These are phyloP conservation scores for Colletotrichum lentis DNA, from an alignment of 2,329 filamentous ascomycete species.

Conservation along the genomic window DNA sequence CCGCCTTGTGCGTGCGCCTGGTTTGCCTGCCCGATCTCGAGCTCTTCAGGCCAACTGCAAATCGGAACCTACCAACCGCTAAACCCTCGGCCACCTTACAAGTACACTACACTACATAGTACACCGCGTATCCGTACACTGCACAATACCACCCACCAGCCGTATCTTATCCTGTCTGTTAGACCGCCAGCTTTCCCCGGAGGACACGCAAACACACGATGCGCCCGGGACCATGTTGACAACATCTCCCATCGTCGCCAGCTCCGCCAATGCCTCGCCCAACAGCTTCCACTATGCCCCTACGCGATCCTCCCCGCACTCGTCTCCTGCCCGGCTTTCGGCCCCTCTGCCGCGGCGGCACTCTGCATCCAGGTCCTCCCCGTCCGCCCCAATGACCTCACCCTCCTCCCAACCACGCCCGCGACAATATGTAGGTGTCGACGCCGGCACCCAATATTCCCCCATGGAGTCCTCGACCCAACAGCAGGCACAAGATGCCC, in stretches of 20 bases:
- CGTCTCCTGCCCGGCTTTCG: slow-evolving; percentile 52
- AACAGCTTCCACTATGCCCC: slow-evolving; percentile 59
- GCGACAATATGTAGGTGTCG: slow-evolving; percentile 57
- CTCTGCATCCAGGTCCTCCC: slow-evolving; percentile 46
- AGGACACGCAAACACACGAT: slow-evolving; percentile 48
- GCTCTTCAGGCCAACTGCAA: slow-evolving; percentile 32
- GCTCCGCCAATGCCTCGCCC: slow-evolving; percentile 62
- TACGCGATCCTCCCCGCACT: slow-evolving; percentile 53
- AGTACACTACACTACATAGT: neutral
- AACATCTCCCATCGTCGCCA: slow-evolving; percentile 62
- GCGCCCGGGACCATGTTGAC: slow-evolving; percentile 66
- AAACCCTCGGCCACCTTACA: neutral
- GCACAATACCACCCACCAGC: neutral
- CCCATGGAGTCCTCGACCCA: slow-evolving; percentile 52
- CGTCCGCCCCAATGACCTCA: slow-evolving; percentile 46
- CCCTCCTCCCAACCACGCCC: slow-evolving; percentile 42
- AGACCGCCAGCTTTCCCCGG: neutral
- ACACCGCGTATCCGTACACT: too few relatives aligned
- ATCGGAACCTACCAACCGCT: slow-evolving; percentile 18
- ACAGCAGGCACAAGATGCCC: slow-evolving; percentile 31
- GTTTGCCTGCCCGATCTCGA: slow-evolving; percentile 17
- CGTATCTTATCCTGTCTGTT: neutral
- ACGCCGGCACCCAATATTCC: slow-evolving; percentile 59
- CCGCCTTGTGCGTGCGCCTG: slow-evolving; percentile 4
- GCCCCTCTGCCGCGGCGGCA: slow-evolving; percentile 53